Conservation (phyloP, 2,329 filamentous ascomycete genomes). For the Nannizziopsis arthrosporioides region DNA sequence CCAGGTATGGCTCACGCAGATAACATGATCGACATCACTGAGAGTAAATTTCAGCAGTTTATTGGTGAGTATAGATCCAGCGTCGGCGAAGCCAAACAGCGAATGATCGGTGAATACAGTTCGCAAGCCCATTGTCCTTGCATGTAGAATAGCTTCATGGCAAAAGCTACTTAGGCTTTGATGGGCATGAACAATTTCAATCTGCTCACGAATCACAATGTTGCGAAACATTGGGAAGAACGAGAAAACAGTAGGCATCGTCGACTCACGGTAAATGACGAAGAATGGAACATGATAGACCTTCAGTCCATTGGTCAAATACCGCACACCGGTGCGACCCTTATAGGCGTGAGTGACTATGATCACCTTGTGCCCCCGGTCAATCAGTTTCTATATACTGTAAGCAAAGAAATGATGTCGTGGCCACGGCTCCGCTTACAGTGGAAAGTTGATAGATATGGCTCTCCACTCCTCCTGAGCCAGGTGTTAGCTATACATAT, state of each 20-base stretch:
- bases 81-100: constrained; percentile 92
- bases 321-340: constrained; percentile 80
- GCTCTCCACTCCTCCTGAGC: constrained; percentile 71
- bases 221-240: constrained; percentile 98
- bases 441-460: constrained; percentile 96
- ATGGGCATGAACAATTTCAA: constrained; percentile 98
- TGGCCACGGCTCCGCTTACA: constrained; percentile 27
- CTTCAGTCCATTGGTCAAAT: constrained; percentile 93
- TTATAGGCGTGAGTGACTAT: constrained; percentile 94
- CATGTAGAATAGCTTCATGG: constrained; percentile 89
- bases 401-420: background rate
- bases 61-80: constrained; percentile 88
- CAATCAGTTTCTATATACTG: constrained; percentile 65
- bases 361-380: constrained; percentile 94
- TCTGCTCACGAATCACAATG: constrained; percentile 84
- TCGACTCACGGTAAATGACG: constrained; percentile 85
- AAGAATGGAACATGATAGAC: constrained; percentile 96
- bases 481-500: background rate
- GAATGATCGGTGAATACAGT: constrained; percentile 98
- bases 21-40: constrained; percentile 95
- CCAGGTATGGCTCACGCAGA: constrained; percentile 98
- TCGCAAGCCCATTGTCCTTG: constrained; percentile 84
- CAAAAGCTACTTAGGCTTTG: constrained; percentile 85
- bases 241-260: constrained; percentile 93
- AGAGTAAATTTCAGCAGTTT: constrained; percentile 92